Evolutionary conservation across 2,329 filamentous ascomycete genomes (phyloP).

Genomic region (Aspergillus melleus): DNA sequence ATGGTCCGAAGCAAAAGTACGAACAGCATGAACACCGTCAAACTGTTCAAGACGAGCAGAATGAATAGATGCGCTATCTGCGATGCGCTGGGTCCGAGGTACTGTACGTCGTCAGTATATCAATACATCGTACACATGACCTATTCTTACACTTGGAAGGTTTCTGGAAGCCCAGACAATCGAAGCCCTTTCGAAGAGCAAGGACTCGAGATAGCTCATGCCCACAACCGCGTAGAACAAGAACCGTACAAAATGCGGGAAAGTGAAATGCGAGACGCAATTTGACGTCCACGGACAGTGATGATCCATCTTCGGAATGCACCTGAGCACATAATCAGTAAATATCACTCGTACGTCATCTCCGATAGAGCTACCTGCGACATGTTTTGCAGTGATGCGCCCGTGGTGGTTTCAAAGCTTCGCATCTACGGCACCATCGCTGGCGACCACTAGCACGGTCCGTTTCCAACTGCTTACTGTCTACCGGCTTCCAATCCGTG

Average conservation of each 20-base stretch:
- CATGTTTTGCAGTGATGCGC: conserved; percentile 67
- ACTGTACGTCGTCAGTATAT: conserved; percentile 39
- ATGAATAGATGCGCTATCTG: conserved; percentile 59
- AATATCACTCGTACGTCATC: no score
- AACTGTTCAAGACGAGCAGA: conserved; percentile 54
- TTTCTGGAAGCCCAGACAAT: conserved; percentile 57
- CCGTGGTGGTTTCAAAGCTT: conserved; percentile 61
- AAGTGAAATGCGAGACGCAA: conserved; percentile 65
- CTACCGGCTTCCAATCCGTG: conserved; percentile 35
- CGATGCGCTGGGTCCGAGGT: conserved; percentile 56
- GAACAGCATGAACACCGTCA: conserved; percentile 56
- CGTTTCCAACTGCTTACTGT: conserved; percentile 18
- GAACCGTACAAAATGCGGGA: conserved; percentile 66
- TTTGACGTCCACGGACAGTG: conserved; percentile 68
- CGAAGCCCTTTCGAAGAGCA: conserved; percentile 53
- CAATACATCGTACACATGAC: background rate
- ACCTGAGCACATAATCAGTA: conserved; percentile 40
- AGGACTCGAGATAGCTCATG: conserved; percentile 57
- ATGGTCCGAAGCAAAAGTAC: conserved; percentile 57
- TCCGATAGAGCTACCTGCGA: conserved; percentile 47
- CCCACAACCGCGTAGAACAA: conserved; percentile 59
- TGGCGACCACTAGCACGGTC: conserved; percentile 31
- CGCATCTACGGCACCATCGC: conserved; percentile 63
- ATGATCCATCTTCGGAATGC: conserved; percentile 66
- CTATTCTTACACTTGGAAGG: conserved; percentile 54